Evolutionary conservation across 2,329 filamentous ascomycete genomes (phyloP).

Genomic region (Trichophyton rubrum): DNA sequence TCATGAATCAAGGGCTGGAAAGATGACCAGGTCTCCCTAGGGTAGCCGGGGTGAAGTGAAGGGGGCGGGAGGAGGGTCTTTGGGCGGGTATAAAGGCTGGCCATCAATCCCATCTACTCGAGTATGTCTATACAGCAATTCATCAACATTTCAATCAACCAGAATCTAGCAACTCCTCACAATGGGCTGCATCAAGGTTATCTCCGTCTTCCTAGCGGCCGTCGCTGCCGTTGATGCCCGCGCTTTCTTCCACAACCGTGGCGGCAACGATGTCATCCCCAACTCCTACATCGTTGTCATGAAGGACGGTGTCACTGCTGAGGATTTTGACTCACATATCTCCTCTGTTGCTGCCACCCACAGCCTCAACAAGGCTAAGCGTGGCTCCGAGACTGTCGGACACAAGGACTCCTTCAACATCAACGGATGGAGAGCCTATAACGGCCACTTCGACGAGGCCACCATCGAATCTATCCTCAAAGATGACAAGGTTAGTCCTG

Average conservation of each 20-base stretch:
- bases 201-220: constrained; percentile 10
- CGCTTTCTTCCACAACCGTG: constrained; percentile 7
- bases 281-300: constrained; percentile 14
- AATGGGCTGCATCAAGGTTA: constrained; percentile 11
- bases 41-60: background rate
- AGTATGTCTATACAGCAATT: background rate
- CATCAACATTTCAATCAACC: background rate
- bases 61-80: background rate
- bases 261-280: constrained; percentile 8
- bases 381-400: constrained; percentile 1
- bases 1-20: background rate
- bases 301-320: constrained; percentile 11
- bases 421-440: constrained; percentile 9
- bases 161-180: constrained; percentile 2
- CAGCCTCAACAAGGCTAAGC: constrained; percentile 1
- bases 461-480: constrained; percentile 10
- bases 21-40: background rate
- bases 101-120: background rate
- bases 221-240: constrained; percentile 9
- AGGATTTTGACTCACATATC: constrained; percentile 10
- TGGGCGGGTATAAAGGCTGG: background rate
- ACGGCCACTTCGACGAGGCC: constrained; percentile 10
- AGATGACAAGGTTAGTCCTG: constrained; percentile 6
- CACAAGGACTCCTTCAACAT: constrained; percentile 10
- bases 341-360: constrained; percentile 9